Percentiles rank a stretch among this genome's conserved stretches.
Conservation (phyloP, 2,329 filamentous ascomycete genomes). For the Teratosphaeria destructans region DNA sequence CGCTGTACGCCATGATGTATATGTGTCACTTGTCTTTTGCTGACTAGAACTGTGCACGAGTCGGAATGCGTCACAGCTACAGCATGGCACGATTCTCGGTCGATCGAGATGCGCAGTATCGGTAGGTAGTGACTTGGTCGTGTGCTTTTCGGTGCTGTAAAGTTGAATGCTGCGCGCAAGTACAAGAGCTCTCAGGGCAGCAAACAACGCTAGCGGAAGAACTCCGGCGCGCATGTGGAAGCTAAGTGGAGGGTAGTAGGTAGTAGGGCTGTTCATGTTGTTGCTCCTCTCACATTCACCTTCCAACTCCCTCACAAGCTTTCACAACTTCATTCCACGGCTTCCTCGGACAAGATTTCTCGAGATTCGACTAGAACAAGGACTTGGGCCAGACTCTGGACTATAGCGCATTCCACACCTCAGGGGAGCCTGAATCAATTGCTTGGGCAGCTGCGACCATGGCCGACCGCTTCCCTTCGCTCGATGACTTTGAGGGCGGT, state of each 20-base stretch:
- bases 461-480: constrained; percentile 43
- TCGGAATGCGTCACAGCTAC: background rate
- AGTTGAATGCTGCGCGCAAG: background rate
- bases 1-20: constrained; percentile 79
- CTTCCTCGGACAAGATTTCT: background rate
- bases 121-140: background rate
- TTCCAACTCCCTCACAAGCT: constrained; percentile 1
- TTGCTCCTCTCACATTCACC: background rate
- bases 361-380: background rate
- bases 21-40: background rate
- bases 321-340: background rate
- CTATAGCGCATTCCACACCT: background rate
- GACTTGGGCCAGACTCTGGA: background rate
- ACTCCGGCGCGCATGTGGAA: background rate
- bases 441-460: constrained; percentile 20
- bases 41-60: too few relatives aligned
- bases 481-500: constrained; percentile 45
- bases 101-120: background rate
- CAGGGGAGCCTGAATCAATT: background rate
- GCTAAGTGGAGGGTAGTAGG: too few relatives aligned
- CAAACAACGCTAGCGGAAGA: background rate
- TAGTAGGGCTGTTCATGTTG: background rate
- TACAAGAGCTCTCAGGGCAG: background rate
- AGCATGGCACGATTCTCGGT: background rate
- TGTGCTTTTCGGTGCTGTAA: background rate